Percentiles rank a stretch among this genome's conserved stretches.
Evolutionary conservation across 2,329 filamentous ascomycete species (phyloP).

Genomic region (Metarhizium humberi): DNA sequence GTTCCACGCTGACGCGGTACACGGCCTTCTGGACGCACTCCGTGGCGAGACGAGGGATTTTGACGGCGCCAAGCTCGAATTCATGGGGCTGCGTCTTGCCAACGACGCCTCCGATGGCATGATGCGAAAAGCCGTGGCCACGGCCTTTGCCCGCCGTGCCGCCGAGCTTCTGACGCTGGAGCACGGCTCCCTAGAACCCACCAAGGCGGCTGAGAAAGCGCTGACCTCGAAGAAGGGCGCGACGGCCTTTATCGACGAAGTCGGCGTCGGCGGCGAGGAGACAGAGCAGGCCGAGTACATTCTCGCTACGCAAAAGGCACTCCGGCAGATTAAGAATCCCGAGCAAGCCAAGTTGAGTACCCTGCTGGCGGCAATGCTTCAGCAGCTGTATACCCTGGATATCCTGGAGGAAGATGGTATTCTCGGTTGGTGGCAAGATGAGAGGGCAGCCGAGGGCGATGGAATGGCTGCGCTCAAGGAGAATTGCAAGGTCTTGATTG

Average conservation of each 20-base stretch:
- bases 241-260: slow-evolving; percentile 46
- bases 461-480: slow-evolving; percentile 61
- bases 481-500: slow-evolving; percentile 70
- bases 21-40: slow-evolving; percentile 78
- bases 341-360: slow-evolving; percentile 39
- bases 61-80: slow-evolving; percentile 74
- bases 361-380: slow-evolving; percentile 69
- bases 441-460: slow-evolving; percentile 54
- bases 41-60: slow-evolving; percentile 69
- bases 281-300: slow-evolving; percentile 82
- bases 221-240: slow-evolving; percentile 47
- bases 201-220: slow-evolving; percentile 54
- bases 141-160: slow-evolving; percentile 75
- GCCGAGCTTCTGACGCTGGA: slow-evolving; percentile 53
- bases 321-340: slow-evolving; percentile 54
- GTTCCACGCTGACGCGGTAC: slow-evolving; percentile 82
- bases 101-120: slow-evolving; percentile 85
- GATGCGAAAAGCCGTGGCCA: slow-evolving; percentile 77
- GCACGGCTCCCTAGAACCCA: slow-evolving; percentile 44
- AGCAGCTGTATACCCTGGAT: slow-evolving; percentile 78
- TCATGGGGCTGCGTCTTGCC: slow-evolving; percentile 85
- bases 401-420: slow-evolving; percentile 85
- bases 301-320: slow-evolving; percentile 70
- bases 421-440: slow-evolving; percentile 78
- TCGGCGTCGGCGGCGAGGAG: slow-evolving; percentile 54